Evolutionary conservation across 2,329 filamentous ascomycete genomes (phyloP).

Genomic region (Huntiella omanensis): DNA sequence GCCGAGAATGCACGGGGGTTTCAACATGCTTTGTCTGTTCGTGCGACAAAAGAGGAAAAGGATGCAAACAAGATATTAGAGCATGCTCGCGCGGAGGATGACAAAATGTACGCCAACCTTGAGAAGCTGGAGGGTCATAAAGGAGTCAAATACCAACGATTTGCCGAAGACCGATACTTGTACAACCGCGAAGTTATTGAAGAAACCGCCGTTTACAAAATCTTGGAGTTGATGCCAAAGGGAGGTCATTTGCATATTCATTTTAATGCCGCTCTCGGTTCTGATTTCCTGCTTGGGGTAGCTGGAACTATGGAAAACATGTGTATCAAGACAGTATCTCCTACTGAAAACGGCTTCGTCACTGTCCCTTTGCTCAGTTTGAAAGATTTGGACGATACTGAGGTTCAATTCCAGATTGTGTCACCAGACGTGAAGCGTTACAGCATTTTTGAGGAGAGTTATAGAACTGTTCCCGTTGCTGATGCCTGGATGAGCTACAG

Average conservation of each 20-base stretch:
- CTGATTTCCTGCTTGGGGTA: slow-evolving; percentile 36
- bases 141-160: slow-evolving; percentile 11
- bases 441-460: slow-evolving; percentile 29
- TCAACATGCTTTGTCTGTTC: slow-evolving; percentile 20
- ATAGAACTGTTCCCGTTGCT: slow-evolving; percentile 16
- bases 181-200: slow-evolving; percentile 34
- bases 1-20: slow-evolving; percentile 23
- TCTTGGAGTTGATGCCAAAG: slow-evolving; percentile 46
- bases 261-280: slow-evolving; percentile 55
- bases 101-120: slow-evolving; percentile 20
- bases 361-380: slow-evolving; percentile 24
- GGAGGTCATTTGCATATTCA: slow-evolving; percentile 57
- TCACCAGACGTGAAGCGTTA: slow-evolving; percentile 15
- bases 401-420: slow-evolving; percentile 43
- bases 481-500: slow-evolving; percentile 5
- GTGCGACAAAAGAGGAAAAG: slow-evolving; percentile 19
- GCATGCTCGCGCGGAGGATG: slow-evolving; percentile 20
- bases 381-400: slow-evolving; percentile 30
- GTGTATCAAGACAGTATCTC: slow-evolving; percentile 42
- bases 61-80: slow-evolving; percentile 24
- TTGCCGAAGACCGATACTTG: slow-evolving; percentile 32
- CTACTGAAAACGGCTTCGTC: slow-evolving; percentile 19
- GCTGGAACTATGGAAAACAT: slow-evolving; percentile 41
- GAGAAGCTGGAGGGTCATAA: not conserved
- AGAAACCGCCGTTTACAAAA: slow-evolving; percentile 33